These are phyloP conservation scores for Populus simonii DNA, from an alignment of 345 rosid species.

Conservation along the genomic window DNA sequence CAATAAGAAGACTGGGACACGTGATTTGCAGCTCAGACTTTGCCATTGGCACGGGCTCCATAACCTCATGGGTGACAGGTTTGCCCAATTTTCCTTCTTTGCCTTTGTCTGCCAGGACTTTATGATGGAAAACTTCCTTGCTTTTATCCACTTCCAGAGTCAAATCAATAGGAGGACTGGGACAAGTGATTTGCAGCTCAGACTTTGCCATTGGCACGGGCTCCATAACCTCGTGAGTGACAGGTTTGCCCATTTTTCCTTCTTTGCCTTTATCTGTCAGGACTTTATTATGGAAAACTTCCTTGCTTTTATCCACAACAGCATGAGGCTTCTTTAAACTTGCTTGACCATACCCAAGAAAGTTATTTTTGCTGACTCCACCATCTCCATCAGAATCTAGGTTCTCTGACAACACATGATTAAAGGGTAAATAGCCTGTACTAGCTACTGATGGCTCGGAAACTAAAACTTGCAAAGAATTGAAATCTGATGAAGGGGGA, in stretches of 20 bases:
- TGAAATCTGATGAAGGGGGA: conserved; percentile 7
- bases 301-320: conserved; percentile 8
- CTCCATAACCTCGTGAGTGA: conserved; percentile 4
- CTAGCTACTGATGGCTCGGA: conserved; percentile 13
- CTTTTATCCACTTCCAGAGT: conserved; percentile 8
- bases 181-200: conserved; percentile 16
- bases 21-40: conserved; percentile 19
- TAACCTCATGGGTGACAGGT: conserved; percentile 5
- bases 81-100: conserved; percentile 1
- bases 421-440: conserved; percentile 4
- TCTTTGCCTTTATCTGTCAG: conserved; percentile 5
- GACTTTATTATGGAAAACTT: conserved; percentile 8
- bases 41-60: background rate
- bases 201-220: conserved; percentile 3
- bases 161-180: conserved; percentile 15
- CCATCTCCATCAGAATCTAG: conserved; percentile 3
- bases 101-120: conserved; percentile 8
- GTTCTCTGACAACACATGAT: conserved; percentile 8
- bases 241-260: conserved; percentile 2
- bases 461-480: conserved; percentile 9
- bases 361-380: conserved; percentile 5
- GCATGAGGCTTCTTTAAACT: background rate
- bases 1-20: conserved; percentile 9
- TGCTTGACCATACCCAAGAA: background rate
- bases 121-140: conserved; percentile 10